Evolutionary conservation across 2,329 filamentous ascomycete species (phyloP).

Genomic region (Sporothrix globosa): DNA sequence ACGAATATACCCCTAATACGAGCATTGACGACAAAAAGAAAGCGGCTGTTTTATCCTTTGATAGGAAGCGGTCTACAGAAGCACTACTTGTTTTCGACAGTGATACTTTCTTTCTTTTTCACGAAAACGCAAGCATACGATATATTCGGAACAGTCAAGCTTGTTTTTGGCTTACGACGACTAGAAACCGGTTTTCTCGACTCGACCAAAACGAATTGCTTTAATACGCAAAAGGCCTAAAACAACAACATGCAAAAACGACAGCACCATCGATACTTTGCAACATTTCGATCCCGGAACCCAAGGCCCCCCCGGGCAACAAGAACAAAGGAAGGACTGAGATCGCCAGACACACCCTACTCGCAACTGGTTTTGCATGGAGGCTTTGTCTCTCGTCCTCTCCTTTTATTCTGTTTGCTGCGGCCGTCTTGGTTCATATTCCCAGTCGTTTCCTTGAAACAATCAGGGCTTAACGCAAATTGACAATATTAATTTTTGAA

Average conservation of each 20-base stretch:
- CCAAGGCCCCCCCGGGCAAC: background rate
- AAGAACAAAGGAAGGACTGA: background rate
- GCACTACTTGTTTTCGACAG: background rate
- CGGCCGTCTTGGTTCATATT: background rate
- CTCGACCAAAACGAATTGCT: background rate
- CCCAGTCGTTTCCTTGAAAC: background rate
- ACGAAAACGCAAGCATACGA: conserved; percentile 17
- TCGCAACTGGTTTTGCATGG: conserved; percentile 28
- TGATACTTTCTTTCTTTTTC: background rate
- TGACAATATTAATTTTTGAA: conserved; percentile 26
- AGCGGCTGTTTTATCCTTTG: conserved; percentile 32
- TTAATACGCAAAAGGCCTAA: conserved; percentile 6
- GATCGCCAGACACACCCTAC: background rate
- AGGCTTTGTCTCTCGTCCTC: background rate
- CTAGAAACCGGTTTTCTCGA: conserved; percentile 17
- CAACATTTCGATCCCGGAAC: background rate
- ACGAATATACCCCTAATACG: conserved; percentile 31
- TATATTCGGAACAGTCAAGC: conserved; percentile 28
- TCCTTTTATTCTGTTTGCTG: background rate
- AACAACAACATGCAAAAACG: conserved; percentile 20
- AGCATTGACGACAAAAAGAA: conserved; percentile 27
- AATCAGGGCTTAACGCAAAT: conserved; percentile 19
- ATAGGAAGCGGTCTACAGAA: background rate
- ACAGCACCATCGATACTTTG: background rate
- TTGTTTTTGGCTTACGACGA: background rate